Evolutionary conservation across 768 basidiomycete species (phyloP), one percentile per base, ranked within the genome.

Genomic region (Tylopilus vinaceipallidus): DNA sequence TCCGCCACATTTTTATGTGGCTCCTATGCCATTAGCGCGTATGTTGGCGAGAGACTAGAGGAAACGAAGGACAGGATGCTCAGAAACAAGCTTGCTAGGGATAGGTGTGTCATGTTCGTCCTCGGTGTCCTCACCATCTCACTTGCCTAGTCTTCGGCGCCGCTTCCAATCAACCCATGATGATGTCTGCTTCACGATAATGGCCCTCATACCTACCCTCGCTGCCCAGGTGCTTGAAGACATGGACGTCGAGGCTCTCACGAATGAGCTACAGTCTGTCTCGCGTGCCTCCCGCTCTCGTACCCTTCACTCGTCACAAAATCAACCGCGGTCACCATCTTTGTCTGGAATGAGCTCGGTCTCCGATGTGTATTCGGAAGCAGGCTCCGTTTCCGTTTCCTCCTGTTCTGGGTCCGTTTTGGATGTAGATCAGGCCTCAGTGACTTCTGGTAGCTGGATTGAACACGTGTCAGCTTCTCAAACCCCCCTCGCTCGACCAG

Each of bases 151-250:
- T 56, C 69, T 94, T 23, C 77, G 81, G 44, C 74, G 82, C 39
- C 75, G 92, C 30, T 95, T 91, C 65, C 73, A 77, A 29, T 82
- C 88, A 54, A 90, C 84, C 22, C 84, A 88, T 56, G 82, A 89
- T 50, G 86, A 93, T 60, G 75, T 81, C 20, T 81, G 85, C 7
- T 95, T 82, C 61, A 91, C 87, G 1, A 73, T 86, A 41, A 80
- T 87, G 62, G 82, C 86, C 0, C 74, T 86, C 34, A 66, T 90
- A 16, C 83, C 85, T 2, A 83, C 84, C 1, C 75, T 91, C 16
- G 76, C 81, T 6, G 70, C 77, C 13, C 81, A 84, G 52, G 74
- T 92, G 12, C 67, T 87, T n/a, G 71, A 75, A 20, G 80, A 79
- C 26, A 86, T 92, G 81, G 83, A 92, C 54, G 86, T 92, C 16